Evolutionary conservation across 805 yeast species (phyloP).

Genomic region (Candida lessepsii): DNA sequence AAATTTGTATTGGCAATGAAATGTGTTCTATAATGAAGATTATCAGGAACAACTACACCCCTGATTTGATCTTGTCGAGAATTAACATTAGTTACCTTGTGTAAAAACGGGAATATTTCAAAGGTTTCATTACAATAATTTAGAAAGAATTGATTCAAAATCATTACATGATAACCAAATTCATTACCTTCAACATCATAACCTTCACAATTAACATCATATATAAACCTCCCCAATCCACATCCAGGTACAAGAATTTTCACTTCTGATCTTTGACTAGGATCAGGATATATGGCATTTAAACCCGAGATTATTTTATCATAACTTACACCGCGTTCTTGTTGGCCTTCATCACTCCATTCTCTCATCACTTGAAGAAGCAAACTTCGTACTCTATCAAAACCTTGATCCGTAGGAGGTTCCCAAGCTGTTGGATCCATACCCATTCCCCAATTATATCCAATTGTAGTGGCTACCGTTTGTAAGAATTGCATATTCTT

Average conservation of each 20-base stretch:
- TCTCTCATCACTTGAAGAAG: constrained; percentile 59
- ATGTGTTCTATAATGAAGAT: constrained; percentile 37
- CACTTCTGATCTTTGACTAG: constrained; percentile 26
- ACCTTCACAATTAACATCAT: constrained; percentile 54
- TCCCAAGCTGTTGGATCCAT: constrained; percentile 42
- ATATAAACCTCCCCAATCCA: constrained; percentile 59
- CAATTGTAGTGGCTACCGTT: constrained; percentile 41
- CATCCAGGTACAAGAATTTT: constrained; percentile 63
- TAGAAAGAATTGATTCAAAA: constrained; percentile 53
- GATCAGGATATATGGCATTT: constrained; percentile 21
- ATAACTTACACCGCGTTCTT: constrained; percentile 44
- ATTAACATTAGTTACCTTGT: constrained; percentile 45
- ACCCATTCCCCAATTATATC: constrained; percentile 51
- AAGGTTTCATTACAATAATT: constrained; percentile 45
- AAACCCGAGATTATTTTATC: constrained; percentile 36
- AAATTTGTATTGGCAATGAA: not conserved
- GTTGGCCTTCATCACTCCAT: constrained; percentile 55
- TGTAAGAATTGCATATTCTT: constrained; percentile 46
- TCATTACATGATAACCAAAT: constrained; percentile 61
- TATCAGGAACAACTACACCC: constrained; percentile 53
- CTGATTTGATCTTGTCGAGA: constrained; percentile 49
- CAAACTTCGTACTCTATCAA: constrained; percentile 56
- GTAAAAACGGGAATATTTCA: constrained; percentile 54
- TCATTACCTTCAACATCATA: constrained; percentile 69
- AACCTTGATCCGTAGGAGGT: constrained; percentile 40